These are phyloP conservation scores for Exidia glandulosa DNA, from an alignment of 768 basidiomycete species.

Conservation along the genomic window DNA sequence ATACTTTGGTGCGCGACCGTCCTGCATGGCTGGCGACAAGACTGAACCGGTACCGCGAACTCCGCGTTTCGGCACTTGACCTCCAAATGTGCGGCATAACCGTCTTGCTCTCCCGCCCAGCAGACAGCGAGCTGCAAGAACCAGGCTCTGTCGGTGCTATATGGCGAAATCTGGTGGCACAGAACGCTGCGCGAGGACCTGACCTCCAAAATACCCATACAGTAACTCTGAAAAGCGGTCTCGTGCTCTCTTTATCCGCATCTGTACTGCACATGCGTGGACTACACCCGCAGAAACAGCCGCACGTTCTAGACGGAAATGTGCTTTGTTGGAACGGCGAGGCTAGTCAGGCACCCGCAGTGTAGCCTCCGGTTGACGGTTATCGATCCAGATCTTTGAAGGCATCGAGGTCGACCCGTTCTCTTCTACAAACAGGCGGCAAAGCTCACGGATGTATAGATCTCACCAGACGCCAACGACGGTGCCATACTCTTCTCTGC, in stretches of 20 bases:
- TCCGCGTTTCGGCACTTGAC: background rate
- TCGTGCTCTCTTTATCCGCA: constrained; percentile 48
- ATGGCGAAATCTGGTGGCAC: background rate
- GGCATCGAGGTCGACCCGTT: constrained; percentile 50
- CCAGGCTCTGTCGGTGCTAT: background rate
- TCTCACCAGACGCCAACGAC: constrained; percentile 57
- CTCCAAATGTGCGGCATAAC: background rate
- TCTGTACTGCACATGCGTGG: constrained; percentile 74
- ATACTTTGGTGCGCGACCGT: constrained; percentile 71
- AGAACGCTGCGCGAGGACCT: background rate
- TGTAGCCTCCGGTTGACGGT: constrained; percentile 4
- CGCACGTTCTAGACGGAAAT: constrained; percentile 46
- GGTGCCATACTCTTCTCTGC: constrained; percentile 40
- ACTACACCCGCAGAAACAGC: constrained; percentile 44
- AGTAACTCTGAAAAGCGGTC: background rate
- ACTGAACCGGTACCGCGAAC: background rate
- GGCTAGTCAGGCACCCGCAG: constrained; percentile 25
- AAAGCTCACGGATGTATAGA: constrained; percentile 25
- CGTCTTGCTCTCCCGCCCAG: background rate
- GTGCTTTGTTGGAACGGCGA: constrained; percentile 84
- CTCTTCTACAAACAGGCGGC: too few relatives aligned
- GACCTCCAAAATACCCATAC: background rate
- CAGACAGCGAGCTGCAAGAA: background rate
- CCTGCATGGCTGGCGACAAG: constrained; percentile 43
- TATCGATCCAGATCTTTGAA: constrained; percentile 50